Conservation (phyloP, 768 basidiomycete genomes). For the Boletus rex-veris region DNA sequence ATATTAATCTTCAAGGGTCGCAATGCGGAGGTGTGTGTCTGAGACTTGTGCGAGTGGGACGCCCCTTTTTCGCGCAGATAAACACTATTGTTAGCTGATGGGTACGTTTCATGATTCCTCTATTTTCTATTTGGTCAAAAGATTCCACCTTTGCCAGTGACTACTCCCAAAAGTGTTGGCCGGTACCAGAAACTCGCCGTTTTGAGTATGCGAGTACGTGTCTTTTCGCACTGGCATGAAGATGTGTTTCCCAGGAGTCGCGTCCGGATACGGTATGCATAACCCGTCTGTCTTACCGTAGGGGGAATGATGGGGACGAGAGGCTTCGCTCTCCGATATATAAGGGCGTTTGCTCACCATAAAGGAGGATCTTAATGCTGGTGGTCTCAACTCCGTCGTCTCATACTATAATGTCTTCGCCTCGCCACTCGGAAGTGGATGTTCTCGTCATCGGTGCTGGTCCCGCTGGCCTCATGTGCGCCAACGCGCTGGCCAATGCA, state of each 20-base stretch:
- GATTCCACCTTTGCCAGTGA: no score
- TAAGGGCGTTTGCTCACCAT: background rate
- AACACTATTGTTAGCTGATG: no score
- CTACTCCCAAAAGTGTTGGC: no score
- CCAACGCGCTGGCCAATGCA: constrained; percentile 38
- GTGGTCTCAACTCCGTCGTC: background rate
- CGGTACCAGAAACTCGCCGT: no score
- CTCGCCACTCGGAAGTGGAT: constrained; percentile 33
- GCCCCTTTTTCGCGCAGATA: background rate
- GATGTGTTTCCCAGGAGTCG: no score
- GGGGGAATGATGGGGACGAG: background rate
- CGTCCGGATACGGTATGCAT: no score
- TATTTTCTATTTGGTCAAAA: no score
- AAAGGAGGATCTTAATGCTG: background rate
- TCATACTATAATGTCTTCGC: constrained; percentile 10
- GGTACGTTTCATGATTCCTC: no score
- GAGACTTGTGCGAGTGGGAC: no score
- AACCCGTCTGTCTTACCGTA: no score
- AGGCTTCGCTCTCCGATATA: background rate
- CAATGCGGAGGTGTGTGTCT: background rate
- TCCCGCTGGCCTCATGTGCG: constrained; percentile 42
- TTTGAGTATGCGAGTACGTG: no score
- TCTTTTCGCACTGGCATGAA: no score
- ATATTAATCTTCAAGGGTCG: background rate
- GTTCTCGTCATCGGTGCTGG: constrained; percentile 43